These are phyloP conservation scores for Alternaria atra DNA, from an alignment of 2,329 filamentous ascomycete species.

Conservation along the genomic window DNA sequence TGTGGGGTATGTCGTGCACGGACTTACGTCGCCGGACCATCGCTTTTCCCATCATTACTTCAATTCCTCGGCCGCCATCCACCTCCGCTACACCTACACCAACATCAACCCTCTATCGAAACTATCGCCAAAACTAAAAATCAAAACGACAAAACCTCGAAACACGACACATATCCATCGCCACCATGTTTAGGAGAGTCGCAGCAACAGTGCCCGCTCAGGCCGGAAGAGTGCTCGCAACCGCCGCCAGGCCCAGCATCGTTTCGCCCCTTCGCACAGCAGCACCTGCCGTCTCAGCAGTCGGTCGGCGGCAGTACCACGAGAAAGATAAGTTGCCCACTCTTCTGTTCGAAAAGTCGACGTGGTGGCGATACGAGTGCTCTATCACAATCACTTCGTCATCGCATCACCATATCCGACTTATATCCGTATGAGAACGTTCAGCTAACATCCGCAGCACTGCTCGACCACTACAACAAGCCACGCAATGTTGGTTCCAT, in stretches of 20 bases:
- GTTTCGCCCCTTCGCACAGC: conserved; percentile 56
- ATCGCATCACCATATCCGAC: conserved; percentile 4
- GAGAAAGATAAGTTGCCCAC: conserved; percentile 67
- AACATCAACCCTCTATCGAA: conserved; percentile 21
- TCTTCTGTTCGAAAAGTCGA: conserved; percentile 1
- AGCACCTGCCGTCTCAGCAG: conserved; percentile 52
- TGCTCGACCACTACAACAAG: conserved; percentile 82
- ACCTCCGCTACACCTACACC: conserved; percentile 35
- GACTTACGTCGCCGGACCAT: conserved; percentile 36
- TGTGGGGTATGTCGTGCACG: conserved; percentile 34
- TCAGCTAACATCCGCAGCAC: conserved; percentile 56
- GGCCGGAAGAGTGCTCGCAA: conserved; percentile 60
- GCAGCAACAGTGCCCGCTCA: conserved; percentile 63
- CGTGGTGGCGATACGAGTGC: conserved; percentile 23
- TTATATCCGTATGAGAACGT: conserved; percentile 19
- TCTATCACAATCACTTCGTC: conserved; percentile 12
- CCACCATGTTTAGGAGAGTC: conserved; percentile 67
- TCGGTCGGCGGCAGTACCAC: conserved; percentile 65
- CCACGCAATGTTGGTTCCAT: conserved; percentile 82
- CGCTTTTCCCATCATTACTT: conserved; percentile 27
- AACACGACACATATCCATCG: conserved; percentile 25
- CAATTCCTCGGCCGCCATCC: conserved; percentile 31
- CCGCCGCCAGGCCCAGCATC: conserved; percentile 60
- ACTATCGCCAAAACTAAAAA: background rate
- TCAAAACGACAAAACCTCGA: background rate